These are phyloP conservation scores for Epithemia pelagica DNA, from an alignment of 108 stramenopile species.

Conservation along the genomic window DNA sequence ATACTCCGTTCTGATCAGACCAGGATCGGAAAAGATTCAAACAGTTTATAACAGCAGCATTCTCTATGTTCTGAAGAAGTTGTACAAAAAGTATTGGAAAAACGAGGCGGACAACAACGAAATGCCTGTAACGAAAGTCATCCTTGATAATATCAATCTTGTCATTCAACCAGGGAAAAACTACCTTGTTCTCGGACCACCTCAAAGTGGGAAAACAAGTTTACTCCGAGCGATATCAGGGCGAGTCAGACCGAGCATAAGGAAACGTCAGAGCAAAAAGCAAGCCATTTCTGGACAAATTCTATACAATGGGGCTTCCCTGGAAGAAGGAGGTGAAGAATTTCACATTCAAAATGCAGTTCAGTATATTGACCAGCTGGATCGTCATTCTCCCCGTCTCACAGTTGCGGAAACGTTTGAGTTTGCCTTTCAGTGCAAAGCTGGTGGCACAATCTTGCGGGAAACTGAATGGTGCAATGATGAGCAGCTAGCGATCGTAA, in stretches of 20 bases:
- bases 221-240: slow-evolving; percentile 55
- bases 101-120: background rate
- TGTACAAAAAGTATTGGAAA: background rate
- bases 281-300: slow-evolving; percentile 18
- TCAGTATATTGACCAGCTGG: slow-evolving; percentile 58
- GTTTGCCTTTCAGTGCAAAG: slow-evolving; percentile 61
- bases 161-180: slow-evolving; percentile 57
- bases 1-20: slow-evolving; percentile 21
- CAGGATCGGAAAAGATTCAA: slow-evolving; percentile 20
- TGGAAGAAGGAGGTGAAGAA: slow-evolving; percentile 7
- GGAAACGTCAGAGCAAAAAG: slow-evolving; percentile 15
- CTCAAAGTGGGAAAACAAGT: slow-evolving; percentile 51
- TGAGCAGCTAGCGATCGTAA: background rate
- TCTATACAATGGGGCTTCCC: slow-evolving; percentile 11
- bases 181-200: slow-evolving; percentile 47
- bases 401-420: slow-evolving; percentile 78
- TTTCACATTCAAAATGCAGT: slow-evolving; percentile 34
- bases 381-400: slow-evolving; percentile 57
- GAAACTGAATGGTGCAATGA: background rate
- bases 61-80: slow-evolving; percentile 23
- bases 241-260: slow-evolving; percentile 28
- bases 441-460: slow-evolving; percentile 15
- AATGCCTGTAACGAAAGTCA: background rate
- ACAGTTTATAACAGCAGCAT: slow-evolving; percentile 38
- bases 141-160: slow-evolving; percentile 51